phyloP scores from a whole-genome alignment of 129 eudicot species.

The Glebionis coronaria region DNA sequence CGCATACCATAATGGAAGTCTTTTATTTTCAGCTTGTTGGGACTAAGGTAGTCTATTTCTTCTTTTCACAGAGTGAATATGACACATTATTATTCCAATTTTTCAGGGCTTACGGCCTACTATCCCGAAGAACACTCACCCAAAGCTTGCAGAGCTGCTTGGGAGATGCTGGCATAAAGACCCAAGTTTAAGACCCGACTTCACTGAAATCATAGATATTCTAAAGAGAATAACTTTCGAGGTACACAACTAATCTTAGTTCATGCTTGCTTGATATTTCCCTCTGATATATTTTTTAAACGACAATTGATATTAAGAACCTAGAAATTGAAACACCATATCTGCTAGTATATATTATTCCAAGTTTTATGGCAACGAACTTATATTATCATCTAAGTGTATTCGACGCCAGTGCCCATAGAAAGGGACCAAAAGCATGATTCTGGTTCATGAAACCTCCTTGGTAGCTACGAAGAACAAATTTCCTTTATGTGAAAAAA shows the following conservation, averaged over 20 bases:
- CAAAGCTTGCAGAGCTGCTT: slow-evolving; percentile 72
- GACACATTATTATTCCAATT: slow-evolving; percentile 1
- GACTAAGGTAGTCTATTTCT: background rate
- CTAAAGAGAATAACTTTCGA: slow-evolving; percentile 58
- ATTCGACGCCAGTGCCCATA: too few relatives aligned
- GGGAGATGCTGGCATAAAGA: slow-evolving; percentile 96
- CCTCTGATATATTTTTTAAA: too few relatives aligned
- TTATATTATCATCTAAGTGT: too few relatives aligned
- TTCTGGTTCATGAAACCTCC: too few relatives aligned
- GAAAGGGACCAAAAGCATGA: too few relatives aligned
- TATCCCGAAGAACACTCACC: slow-evolving; percentile 76
- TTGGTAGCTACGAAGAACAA: too few relatives aligned
- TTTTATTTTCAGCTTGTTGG: background rate
- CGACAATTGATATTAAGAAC: too few relatives aligned
- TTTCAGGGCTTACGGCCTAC: slow-evolving; percentile 85
- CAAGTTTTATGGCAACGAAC: background rate
- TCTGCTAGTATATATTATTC: background rate
- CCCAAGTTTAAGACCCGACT: slow-evolving; percentile 81
- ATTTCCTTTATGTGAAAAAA: too few relatives aligned
- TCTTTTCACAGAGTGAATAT: background rate
- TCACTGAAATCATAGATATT: slow-evolving; percentile 59
- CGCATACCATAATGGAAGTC: background rate
- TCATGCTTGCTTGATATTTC: background rate
- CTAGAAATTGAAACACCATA: too few relatives aligned
- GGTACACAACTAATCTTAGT: slow-evolving; percentile 39